Percentiles rank a stretch among this genome's conserved stretches.
Evolutionary conservation across 768 basidiomycete species (phyloP).

Genomic region (Naganishia antarctica): DNA sequence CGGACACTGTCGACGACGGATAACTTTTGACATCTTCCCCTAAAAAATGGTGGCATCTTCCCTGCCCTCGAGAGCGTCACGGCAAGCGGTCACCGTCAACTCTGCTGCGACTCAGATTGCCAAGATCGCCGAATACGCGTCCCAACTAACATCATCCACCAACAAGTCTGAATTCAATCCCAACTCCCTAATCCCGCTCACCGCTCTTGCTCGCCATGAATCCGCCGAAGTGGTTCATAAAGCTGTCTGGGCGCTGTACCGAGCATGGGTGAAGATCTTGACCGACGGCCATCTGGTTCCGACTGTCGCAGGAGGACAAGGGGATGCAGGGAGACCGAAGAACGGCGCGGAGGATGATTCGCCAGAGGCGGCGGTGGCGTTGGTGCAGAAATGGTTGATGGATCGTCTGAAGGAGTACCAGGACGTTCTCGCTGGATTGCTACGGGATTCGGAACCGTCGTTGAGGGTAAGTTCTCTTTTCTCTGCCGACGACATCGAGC

Average conservation of each 20-base stretch:
- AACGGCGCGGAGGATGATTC: constrained; percentile 1
- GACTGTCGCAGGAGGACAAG: constrained; percentile 23
- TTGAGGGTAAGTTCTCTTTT: constrained; percentile 60
- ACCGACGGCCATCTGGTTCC: constrained; percentile 56
- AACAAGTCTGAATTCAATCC: constrained; percentile 55
- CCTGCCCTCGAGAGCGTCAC: not conserved
- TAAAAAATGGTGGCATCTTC: constrained; percentile 13
- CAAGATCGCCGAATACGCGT: constrained; percentile 51
- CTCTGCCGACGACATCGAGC: not conserved
- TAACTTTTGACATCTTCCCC: not conserved
- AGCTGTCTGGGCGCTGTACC: constrained; percentile 74
- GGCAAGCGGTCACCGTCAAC: not conserved
- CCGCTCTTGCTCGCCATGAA: constrained; percentile 56
- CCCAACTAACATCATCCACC: constrained; percentile 55
- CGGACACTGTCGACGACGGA: too few relatives aligned
- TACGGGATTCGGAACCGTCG: constrained; percentile 71
- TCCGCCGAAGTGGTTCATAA: constrained; percentile 62
- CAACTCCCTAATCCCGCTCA: constrained; percentile 69
- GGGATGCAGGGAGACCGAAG: constrained; percentile 41
- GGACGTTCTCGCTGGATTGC: constrained; percentile 62
- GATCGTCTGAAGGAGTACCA: constrained; percentile 68
- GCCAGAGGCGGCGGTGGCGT: constrained; percentile 41
- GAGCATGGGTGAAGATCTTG: constrained; percentile 66
- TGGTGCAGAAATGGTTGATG: constrained; percentile 66
- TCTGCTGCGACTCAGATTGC: constrained; percentile 12